Evolutionary conservation across 1,284 basidiomycete genomes (phyloP).

Genomic region (Ustilago lituana): DNA sequence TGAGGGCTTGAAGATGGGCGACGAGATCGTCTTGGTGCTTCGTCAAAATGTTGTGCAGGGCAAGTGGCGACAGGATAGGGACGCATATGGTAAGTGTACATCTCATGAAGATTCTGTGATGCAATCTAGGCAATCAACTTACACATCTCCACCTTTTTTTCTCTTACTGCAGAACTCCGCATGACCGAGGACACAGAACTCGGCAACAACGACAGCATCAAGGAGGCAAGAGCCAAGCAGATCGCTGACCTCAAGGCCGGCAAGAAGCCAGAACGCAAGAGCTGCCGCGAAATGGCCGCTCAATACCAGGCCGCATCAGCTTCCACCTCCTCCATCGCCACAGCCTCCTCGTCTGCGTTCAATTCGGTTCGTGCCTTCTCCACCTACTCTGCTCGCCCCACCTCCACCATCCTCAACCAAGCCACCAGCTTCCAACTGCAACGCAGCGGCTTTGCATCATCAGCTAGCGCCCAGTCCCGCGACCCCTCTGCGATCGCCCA

Average conservation of each 20-base stretch:
- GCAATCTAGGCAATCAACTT: too few relatives aligned
- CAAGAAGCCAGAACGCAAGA: conserved; percentile 51
- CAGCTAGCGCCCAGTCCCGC: conserved; percentile 9
- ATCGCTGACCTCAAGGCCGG: conserved; percentile 53
- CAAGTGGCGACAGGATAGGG: conserved; percentile 43
- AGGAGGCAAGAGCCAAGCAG: conserved; percentile 51
- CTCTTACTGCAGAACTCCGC: conserved; percentile 47
- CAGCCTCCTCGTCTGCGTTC: conserved; percentile 32
- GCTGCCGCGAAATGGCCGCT: conserved; percentile 46
- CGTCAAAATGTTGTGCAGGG: conserved; percentile 65
- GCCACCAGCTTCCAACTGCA: conserved; percentile 24
- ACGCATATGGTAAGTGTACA: conserved; percentile 44
- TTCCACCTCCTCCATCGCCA: conserved; percentile 25
- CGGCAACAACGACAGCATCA: conserved; percentile 64
- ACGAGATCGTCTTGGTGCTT: conserved; percentile 59
- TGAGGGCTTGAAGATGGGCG: conserved; percentile 57
- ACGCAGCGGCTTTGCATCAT: conserved; percentile 29
- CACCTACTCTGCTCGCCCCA: conserved; percentile 21
- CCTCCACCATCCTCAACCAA: conserved; percentile 15
- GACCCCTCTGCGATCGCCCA: conserved; percentile 32
- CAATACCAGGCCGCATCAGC: conserved; percentile 29
- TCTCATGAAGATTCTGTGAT: too few relatives aligned
- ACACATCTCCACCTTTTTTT: too few relatives aligned
- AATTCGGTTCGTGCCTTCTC: conserved; percentile 35
- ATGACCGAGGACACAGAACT: conserved; percentile 65